A percentile compares a stretch with the other conserved stretches of the same genome.
Evolutionary conservation across 306 rosid genomes (phyloP).

Genomic region (Urtica urens): DNA sequence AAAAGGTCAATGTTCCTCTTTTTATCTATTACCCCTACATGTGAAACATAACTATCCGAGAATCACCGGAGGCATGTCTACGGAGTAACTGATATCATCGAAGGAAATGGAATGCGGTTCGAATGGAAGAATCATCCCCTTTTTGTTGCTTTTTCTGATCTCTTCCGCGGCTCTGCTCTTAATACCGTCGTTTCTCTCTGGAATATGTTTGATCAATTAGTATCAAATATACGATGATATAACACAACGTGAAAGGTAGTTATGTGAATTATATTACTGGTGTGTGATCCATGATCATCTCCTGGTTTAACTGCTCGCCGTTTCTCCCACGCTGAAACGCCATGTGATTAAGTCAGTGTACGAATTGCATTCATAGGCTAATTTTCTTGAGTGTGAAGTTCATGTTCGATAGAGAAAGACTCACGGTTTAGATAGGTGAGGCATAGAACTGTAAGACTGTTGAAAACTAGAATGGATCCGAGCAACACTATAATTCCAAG

Average conservation of each 20-base stretch:
- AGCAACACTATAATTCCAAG: constrained; percentile 48
- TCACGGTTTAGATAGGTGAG: constrained; percentile 44
- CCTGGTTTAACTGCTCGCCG: constrained; percentile 25
- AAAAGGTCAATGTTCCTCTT: no score
- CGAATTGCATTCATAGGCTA: background rate
- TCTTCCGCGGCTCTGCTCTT: constrained; percentile 4
- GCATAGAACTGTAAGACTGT: constrained; percentile 31
- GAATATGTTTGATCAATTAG: no score
- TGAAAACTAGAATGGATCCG: constrained; percentile 38
- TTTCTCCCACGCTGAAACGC: constrained; percentile 38
- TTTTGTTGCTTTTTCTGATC: constrained; percentile 18
- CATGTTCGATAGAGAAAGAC: background rate
- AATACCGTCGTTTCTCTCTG: constrained; percentile 16
- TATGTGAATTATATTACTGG: constrained; percentile 4
- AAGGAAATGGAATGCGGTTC: constrained; percentile 54
- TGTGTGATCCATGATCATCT: constrained; percentile 11
- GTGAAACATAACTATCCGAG: no score
- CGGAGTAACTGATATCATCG: constrained; percentile 48
- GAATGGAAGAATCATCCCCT: constrained; percentile 78
- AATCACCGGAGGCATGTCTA: constrained; percentile 68
- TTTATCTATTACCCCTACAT: no score
- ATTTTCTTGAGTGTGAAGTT: background rate
- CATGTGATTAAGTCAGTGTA: background rate
- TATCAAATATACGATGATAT: no score
- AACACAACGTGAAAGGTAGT: no score